Percentiles rank a stretch among this genome's conserved stretches.
Conservation (phyloP, 2,329 filamentous ascomycete species). For the Aspergillus uvarum region DNA sequence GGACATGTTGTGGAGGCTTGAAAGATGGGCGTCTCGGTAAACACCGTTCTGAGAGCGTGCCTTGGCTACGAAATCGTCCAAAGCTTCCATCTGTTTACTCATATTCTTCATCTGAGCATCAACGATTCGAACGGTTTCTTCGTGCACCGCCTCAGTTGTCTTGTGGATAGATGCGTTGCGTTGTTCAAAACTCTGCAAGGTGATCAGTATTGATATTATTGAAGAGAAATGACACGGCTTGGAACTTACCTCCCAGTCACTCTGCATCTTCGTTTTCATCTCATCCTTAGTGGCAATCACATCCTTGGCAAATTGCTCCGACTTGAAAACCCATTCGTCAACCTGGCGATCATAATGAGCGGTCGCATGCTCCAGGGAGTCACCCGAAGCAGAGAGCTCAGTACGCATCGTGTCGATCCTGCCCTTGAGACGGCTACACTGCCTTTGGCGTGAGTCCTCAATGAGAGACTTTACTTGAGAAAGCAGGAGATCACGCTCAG, state of each 20-base stretch:
- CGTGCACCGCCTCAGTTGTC: conserved; percentile 82
- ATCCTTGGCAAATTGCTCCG: conserved; percentile 67
- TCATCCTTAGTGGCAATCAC: conserved; percentile 72
- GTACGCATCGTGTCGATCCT: conserved; percentile 63
- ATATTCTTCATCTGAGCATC: conserved; percentile 86
- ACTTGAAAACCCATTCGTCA: conserved; percentile 70
- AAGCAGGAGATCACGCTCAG: conserved; percentile 72
- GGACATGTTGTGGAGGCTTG: conserved; percentile 66
- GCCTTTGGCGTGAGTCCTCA: conserved; percentile 68
- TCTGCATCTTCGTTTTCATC: conserved; percentile 77
- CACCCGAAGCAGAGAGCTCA: conserved; percentile 64
- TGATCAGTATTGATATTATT: background rate
- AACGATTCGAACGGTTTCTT: conserved; percentile 85
- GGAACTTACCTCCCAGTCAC: conserved; percentile 73
- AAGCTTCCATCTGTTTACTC: conserved; percentile 79
- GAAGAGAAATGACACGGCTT: background rate
- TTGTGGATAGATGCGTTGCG: conserved; percentile 81
- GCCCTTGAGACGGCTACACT: conserved; percentile 68
- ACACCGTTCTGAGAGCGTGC: conserved; percentile 76
- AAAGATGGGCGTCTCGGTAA: conserved; percentile 69
- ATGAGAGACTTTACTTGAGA: conserved; percentile 76
- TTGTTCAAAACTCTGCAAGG: conserved; percentile 64
- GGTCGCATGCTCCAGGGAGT: conserved; percentile 64
- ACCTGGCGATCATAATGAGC: conserved; percentile 68
- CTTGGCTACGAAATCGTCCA: conserved; percentile 86